Base-by-base conservation (phyloP, 352 stramenopile species). In the Globisporangium yorkense region DNA sequence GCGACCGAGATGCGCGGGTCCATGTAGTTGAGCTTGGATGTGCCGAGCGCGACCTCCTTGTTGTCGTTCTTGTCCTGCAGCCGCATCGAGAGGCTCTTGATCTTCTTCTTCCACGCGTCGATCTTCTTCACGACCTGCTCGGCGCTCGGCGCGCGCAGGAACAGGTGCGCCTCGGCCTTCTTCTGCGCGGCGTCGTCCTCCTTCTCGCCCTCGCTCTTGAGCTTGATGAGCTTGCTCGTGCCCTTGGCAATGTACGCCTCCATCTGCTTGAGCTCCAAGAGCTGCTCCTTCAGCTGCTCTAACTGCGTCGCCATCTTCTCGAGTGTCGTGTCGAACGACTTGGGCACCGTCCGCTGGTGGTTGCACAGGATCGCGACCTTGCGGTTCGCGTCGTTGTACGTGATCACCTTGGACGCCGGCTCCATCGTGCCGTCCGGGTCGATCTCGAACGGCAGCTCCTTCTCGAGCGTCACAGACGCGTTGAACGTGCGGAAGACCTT, bases 401-500 rank as follows among this genome's bases (percentile, higher is more conserved):
- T 80, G 3, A 99, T 88, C 46, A 99, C 90, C 79, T 98, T 98
- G 39, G 92, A 80, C 1, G 84, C 63, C 0, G 81, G 74, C 39
- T 92, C 84, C 72, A 88, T 76, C 29, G 70, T 74, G 10, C 80
- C 80, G 21, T 85, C 61, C 1, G 71, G 70, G 43, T 92, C 80
- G 24, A 93, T 59, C 3, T 67, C 62, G 2, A 65, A 60, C 45
- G 82, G 84, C 43, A 99, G 75, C 76, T 99, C 92, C 67, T 98
- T 92, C 70, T 99, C 94, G 33, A 99, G 80, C 40, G 97, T 99
- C 47, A 99, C 92, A 0, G 96, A 99, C 5, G 98, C 98, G 79
- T 99, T 99, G 84, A 98, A 99, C 33, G 98, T 99, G 97, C 98
- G 96, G 74, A 99, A 99, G 0, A 99, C 98, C 76, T 99, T 99